Conservation (phyloP, 768 basidiomycete species). For the Lactarius pseudohatsudake region DNA sequence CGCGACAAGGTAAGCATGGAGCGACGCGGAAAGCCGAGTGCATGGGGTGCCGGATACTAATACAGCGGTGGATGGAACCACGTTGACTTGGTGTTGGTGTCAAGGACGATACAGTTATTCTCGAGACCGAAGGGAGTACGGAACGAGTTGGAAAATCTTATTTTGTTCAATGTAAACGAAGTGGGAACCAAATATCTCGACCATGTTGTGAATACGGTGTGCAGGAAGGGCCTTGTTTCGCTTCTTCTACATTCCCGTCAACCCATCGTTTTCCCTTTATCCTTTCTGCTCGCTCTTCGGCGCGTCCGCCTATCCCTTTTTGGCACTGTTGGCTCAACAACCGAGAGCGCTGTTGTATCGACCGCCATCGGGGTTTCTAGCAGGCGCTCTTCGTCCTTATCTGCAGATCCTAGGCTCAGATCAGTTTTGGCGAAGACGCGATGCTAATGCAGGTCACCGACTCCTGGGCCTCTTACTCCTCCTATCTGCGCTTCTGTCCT, state of each 20-base stretch:
- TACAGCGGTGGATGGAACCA: too few species aligned
- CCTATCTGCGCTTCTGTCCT: neutral
- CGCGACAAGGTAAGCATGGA: too few species aligned
- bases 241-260: neutral
- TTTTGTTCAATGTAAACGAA: neutral
- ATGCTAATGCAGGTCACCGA: constrained; percentile 1
- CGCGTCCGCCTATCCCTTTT: neutral
- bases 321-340: neutral
- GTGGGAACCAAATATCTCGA: neutral
- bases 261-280: constrained; percentile 1
- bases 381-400: neutral
- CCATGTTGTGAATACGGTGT: neutral
- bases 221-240: neutral
- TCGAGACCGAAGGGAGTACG: neutral
- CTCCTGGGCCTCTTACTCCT: neutral
- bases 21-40: too few species aligned
- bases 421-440: neutral
- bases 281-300: neutral
- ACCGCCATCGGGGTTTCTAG: neutral
- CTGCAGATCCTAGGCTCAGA: neutral
- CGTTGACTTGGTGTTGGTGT: neutral
- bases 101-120: neutral
- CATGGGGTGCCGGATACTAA: too few species aligned
- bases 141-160: neutral
- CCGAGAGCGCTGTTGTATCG: neutral